A percentile compares a stretch with the other conserved stretches of the same genome.
phyloP scores from a whole-genome alignment of 2,329 filamentous ascomycete genomes.

The Tolypocladium pustulatum region DNA sequence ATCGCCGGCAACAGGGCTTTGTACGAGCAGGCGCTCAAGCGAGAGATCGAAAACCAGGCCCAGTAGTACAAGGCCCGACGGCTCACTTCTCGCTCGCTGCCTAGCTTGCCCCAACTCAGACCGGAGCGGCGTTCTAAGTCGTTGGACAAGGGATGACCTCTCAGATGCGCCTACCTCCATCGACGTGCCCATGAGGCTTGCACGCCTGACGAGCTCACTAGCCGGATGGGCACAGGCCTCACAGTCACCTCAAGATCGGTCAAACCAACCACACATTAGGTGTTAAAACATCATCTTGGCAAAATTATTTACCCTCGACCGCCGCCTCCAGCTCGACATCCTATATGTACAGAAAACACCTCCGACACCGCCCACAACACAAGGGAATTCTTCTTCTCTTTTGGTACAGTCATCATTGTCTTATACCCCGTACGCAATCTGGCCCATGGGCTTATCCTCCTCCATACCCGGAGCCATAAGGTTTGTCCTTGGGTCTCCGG shows the following conservation, averaged over 20 bases:
- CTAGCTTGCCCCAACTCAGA: not conserved
- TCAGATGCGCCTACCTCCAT: not conserved
- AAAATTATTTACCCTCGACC: constrained; percentile 11
- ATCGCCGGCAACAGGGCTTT: constrained; percentile 3
- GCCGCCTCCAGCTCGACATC: constrained; percentile 11
- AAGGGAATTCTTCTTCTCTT: constrained; percentile 23
- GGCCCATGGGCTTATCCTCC: constrained; percentile 50
- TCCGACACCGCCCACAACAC: constrained; percentile 16
- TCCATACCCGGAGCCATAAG: constrained; percentile 65
- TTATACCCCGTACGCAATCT: constrained; percentile 48
- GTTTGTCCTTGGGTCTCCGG: constrained; percentile 67
- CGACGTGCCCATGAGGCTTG: not conserved
- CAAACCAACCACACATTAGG: not conserved
- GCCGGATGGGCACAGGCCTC: not conserved
- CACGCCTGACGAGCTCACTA: not conserved
- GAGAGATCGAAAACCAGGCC: constrained; percentile 7
- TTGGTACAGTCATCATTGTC: constrained; percentile 19
- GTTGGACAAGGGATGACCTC: not conserved
- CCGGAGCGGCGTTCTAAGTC: not conserved
- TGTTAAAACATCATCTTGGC: not conserved
- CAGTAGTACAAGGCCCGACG: not conserved
- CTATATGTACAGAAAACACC: constrained; percentile 27
- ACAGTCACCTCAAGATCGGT: not conserved
- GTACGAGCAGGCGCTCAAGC: constrained; percentile 13
- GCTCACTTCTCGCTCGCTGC: not conserved